These are phyloP conservation scores for Vitis cinerea DNA, from an alignment of 164 flowering plant species.

Conservation along the genomic window DNA sequence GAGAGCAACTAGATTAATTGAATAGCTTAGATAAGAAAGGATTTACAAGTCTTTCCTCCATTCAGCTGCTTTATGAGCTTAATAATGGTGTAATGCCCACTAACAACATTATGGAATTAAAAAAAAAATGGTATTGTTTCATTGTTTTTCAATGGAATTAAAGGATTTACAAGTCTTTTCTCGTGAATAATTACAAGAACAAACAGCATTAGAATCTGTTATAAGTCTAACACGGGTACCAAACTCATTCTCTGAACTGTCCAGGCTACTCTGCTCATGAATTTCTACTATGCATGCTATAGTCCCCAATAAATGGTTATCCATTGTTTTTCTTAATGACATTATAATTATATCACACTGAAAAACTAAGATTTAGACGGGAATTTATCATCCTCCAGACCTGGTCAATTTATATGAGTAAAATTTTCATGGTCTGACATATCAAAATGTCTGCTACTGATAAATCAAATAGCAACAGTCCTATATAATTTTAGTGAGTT, in stretches of 20 bases:
- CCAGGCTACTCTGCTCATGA: neutral
- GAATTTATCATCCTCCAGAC: neutral
- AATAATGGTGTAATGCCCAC: neutral
- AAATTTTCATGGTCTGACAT: neutral
- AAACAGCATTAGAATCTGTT: too few species aligned
- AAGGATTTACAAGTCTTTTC: too few species aligned
- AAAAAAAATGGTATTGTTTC: too few species aligned
- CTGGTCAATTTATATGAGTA: neutral
- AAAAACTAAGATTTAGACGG: neutral
- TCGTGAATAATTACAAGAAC: too few species aligned
- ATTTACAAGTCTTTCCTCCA: neutral
- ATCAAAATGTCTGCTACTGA: neutral
- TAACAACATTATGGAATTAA: neutral
- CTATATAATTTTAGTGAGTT: too few species aligned
- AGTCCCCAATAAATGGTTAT: neutral
- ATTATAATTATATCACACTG: too few species aligned
- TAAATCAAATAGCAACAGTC: too few species aligned
- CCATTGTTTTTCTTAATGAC: neutral
- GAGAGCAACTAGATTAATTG: neutral
- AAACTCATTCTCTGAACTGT: neutral
- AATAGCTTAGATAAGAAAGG: neutral
- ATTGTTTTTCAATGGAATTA: too few species aligned
- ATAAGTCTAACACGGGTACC: neutral
- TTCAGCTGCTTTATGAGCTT: neutral
- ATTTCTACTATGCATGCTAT: neutral